phyloP scores from a whole-genome alignment of 192 early-diverging fungal genomes.

The Coemansia sp. region DNA sequence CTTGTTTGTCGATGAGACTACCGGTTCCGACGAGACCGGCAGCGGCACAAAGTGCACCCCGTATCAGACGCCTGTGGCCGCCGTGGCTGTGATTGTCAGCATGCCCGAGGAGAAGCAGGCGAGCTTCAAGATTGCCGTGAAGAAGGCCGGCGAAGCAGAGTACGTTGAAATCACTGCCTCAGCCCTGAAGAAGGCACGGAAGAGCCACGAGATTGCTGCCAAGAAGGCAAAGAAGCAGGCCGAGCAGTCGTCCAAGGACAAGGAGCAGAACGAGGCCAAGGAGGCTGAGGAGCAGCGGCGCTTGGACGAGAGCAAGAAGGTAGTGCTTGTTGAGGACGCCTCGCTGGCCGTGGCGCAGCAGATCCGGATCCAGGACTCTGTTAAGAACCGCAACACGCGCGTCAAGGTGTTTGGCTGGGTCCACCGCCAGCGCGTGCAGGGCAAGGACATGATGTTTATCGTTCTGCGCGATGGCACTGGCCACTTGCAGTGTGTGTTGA shows the following conservation, averaged over 20 bases:
- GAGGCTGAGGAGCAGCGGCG: slow-evolving; percentile 74
- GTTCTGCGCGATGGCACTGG: slow-evolving; percentile 95
- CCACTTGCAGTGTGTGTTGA: slow-evolving; percentile 91
- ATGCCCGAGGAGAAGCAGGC: slow-evolving; percentile 47
- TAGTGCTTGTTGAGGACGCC: slow-evolving; percentile 74
- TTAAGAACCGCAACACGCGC: slow-evolving; percentile 70
- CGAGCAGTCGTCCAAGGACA: slow-evolving; percentile 68
- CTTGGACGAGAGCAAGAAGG: slow-evolving; percentile 84
- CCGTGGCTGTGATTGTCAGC: slow-evolving; percentile 63
- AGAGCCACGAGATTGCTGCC: slow-evolving; percentile 63
- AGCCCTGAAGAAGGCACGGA: slow-evolving; percentile 91
- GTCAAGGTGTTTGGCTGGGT: slow-evolving; percentile 95
- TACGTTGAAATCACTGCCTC: slow-evolving; percentile 82
- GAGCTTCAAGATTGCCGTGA: slow-evolving; percentile 64
- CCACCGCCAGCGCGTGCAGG: slow-evolving; percentile 92
- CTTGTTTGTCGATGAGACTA: slow-evolving; percentile 74
- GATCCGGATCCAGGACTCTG: slow-evolving; percentile 78
- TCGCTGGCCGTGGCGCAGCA: slow-evolving; percentile 72
- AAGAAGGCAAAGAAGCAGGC: slow-evolving; percentile 84
- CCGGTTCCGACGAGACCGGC: slow-evolving; percentile 82
- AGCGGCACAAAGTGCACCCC: slow-evolving; percentile 74
- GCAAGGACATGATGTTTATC: slow-evolving; percentile 95
- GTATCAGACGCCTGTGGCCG: slow-evolving; percentile 75
- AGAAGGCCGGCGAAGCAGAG: slow-evolving; percentile 72
- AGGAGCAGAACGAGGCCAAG: slow-evolving; percentile 59